Base-by-base conservation (phyloP, 192 early-diverging fungal species). In the Oehlia diaphana region DNA sequence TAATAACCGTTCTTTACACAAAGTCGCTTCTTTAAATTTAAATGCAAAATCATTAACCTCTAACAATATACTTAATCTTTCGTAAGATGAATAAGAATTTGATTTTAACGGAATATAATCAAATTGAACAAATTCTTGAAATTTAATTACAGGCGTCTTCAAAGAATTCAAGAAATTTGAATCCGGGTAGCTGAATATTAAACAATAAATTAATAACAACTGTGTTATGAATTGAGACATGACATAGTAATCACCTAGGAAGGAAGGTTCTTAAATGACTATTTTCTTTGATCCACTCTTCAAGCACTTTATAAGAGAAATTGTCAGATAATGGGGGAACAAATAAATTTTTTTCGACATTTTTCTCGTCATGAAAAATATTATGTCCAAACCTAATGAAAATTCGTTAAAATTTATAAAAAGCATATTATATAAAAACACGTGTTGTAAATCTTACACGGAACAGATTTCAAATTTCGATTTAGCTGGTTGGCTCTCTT, bases 181-280 rank as follows among this genome's bases (percentile, higher is more conserved):
- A n/a, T 39, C 2, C n/a, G 68, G 39, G 9, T 70, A 70, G 42
- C 68, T 70, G 19, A 39, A 39, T 9, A n/a, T 19, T 39, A 14
- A 42, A 33, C 1, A 66, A 33, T n/a, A 2, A 10, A 14, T 33
- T 31, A 66, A n/a, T 39, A 44, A 70, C 3, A 8, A 21, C 2
- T 10, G 21, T n/a, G 37, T 9, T 10, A 42, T 0, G 0, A 21
- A 44, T 2, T 13, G 4, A 42, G 21, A 70, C 19, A 47, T 35
- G 35, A 70, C 50, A 58, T 58, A 58, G 35, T 21, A 9, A 31
- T 74, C 33, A 74, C 73, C 73, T 74, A 35, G 73, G 73, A 74
- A 74, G 73, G 62, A 74, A 74, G 14, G 23, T 21, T 62, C 35
- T 53, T 53, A 50, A 58, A 31, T 35, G 58, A 33, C 26, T 74